phyloP scores from a whole-genome alignment of 192 early-diverging fungal species.

The Obelidium mucronatum region DNA sequence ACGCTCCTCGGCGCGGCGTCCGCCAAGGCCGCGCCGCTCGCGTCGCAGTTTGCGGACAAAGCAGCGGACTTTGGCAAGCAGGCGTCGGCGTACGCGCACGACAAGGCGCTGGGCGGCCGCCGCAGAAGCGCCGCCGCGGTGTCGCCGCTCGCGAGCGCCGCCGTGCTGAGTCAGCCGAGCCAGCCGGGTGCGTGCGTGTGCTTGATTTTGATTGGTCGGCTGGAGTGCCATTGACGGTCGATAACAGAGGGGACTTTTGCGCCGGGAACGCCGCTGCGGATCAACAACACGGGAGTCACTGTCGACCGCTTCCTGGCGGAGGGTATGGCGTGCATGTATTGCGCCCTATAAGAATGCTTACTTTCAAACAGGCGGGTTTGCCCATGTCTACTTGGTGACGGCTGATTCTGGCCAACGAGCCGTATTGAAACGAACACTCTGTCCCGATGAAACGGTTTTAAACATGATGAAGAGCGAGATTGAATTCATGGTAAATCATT shows the following conservation, averaged over 20 bases:
- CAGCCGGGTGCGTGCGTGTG: not conserved
- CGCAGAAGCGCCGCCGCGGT: no score
- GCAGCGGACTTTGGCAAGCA: not conserved
- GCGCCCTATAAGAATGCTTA: not conserved
- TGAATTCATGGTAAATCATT: conserved; percentile 68
- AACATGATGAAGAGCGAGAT: conserved; percentile 76
- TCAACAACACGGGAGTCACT: conserved; percentile 64
- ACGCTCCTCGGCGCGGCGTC: not conserved
- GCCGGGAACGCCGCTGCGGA: conserved; percentile 66
- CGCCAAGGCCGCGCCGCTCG: not conserved
- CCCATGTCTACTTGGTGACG: conserved; percentile 87
- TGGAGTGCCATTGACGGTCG: not conserved
- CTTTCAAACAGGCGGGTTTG: conserved; percentile 76
- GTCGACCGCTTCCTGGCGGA: conserved; percentile 81
- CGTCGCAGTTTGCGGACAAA: not conserved
- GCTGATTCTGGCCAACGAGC: conserved; percentile 55
- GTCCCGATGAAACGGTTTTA: conserved; percentile 71
- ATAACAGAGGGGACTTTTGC: conserved; percentile 58
- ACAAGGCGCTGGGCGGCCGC: no score
- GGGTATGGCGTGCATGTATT: conserved; percentile 49
- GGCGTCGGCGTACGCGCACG: not conserved
- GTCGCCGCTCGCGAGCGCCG: no score
- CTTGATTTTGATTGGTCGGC: no score
- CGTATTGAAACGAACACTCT: conserved; percentile 84
- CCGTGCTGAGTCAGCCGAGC: no score